These are phyloP conservation scores for Melanogaster broomeanus DNA, from an alignment of 768 basidiomycete genomes.

Conservation along the genomic window DNA sequence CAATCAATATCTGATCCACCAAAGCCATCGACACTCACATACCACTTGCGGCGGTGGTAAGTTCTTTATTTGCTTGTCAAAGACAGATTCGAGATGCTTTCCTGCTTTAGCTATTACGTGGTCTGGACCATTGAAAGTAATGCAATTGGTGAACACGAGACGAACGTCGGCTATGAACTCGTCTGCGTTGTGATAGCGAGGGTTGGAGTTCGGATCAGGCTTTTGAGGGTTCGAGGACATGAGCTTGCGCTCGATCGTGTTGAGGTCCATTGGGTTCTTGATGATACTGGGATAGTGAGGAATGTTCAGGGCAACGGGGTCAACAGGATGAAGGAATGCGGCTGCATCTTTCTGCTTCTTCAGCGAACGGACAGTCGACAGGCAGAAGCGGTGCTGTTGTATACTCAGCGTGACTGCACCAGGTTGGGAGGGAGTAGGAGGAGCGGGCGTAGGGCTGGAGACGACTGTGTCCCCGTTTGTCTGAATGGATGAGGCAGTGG, in stretches of 20 bases:
- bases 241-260: constrained; percentile 90
- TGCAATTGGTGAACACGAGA: constrained; percentile 84
- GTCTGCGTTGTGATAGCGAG: constrained; percentile 75
- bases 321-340: constrained; percentile 88
- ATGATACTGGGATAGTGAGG: constrained; percentile 90
- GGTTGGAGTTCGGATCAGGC: constrained; percentile 68
- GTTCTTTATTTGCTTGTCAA: constrained; percentile 86
- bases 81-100: constrained; percentile 77
- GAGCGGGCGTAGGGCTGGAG: constrained; percentile 16
- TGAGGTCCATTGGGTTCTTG: constrained; percentile 91
- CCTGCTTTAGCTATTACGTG: constrained; percentile 81
- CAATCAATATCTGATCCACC: constrained; percentile 14
- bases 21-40: constrained; percentile 34
- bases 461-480: constrained; percentile 25
- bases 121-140: constrained; percentile 91
- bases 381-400: constrained; percentile 78
- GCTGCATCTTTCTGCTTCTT: constrained; percentile 84
- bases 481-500: constrained; percentile 43
- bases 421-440: background rate
- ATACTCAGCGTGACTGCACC: constrained; percentile 50
- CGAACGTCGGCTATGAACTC: constrained; percentile 87
- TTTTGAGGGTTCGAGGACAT: constrained; percentile 75
- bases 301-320: constrained; percentile 77
- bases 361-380: constrained; percentile 73
- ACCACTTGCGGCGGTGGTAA: constrained; percentile 81